Percentiles rank a stretch among this genome's conserved stretches.
Conservation (phyloP, 2,329 filamentous ascomycete species). For the Colletotrichum chlorophyti region DNA sequence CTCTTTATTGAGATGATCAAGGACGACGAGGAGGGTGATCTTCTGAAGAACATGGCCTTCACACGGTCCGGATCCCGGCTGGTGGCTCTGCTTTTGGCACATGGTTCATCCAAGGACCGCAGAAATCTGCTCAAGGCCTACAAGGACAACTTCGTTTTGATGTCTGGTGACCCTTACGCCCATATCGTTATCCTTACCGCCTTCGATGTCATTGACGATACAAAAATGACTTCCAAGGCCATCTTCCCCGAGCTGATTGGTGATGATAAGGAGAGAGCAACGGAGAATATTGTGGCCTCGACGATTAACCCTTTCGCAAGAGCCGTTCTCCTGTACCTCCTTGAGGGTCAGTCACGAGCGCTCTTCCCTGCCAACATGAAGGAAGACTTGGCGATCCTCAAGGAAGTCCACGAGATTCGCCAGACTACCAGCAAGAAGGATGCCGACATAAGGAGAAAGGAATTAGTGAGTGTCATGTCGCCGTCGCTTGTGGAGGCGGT, state of each 20-base stretch:
- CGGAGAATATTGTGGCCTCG: constrained; percentile 68
- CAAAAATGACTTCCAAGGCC: constrained; percentile 83
- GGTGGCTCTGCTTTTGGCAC: constrained; percentile 80
- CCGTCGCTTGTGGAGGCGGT: constrained; percentile 79
- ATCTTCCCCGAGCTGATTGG: constrained; percentile 88
- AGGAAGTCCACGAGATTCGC: constrained; percentile 80
- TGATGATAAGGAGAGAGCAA: constrained; percentile 67
- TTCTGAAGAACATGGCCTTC: constrained; percentile 95
- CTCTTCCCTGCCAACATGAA: constrained; percentile 68
- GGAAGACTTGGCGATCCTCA: constrained; percentile 73
- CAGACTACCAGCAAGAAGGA: constrained; percentile 93
- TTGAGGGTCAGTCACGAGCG: constrained; percentile 70
- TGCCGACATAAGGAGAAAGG: constrained; percentile 73
- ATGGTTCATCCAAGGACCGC: constrained; percentile 90
- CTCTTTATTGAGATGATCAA: constrained; percentile 92
- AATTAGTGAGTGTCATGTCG: constrained; percentile 77
- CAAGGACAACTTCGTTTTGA: constrained; percentile 86
- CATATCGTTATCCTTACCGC: constrained; percentile 84
- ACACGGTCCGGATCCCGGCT: constrained; percentile 87
- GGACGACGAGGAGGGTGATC: constrained; percentile 87
- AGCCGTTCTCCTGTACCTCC: constrained; percentile 79
- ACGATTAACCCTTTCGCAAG: constrained; percentile 71
- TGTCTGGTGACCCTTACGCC: constrained; percentile 81
- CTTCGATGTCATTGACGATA: constrained; percentile 94
- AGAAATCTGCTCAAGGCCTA: constrained; percentile 87